Conservation (phyloP, 805 yeast genomes). For the Candida nonsorbophila region DNA sequence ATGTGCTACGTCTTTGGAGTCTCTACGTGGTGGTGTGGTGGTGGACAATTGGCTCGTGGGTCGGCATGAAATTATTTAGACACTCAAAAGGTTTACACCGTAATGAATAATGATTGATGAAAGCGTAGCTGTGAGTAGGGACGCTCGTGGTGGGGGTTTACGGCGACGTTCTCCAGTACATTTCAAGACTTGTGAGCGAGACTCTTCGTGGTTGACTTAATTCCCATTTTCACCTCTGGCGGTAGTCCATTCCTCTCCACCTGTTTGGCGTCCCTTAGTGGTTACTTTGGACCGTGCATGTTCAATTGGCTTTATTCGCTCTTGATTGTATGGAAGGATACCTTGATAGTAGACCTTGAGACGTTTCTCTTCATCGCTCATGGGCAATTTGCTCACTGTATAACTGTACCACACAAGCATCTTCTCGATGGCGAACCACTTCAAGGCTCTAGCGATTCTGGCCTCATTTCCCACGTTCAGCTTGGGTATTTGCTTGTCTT, state of each 20-base stretch:
- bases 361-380: conserved; percentile 7
- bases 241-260: conserved; percentile 70
- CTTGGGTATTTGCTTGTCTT: conserved; percentile 17
- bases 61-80: conserved; percentile 72
- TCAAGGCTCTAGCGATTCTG: conserved; percentile 13
- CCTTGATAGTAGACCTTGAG: conserved; percentile 28
- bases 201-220: too few species aligned
- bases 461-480: too few species aligned
- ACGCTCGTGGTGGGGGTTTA: too few species aligned
- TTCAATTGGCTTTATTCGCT: conserved; percentile 11
- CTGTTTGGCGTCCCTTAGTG: conserved; percentile 63
- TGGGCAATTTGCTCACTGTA: too few species aligned
- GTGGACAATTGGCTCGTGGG: conserved; percentile 77
- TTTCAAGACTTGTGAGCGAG: conserved; percentile 1
- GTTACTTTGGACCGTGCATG: conserved; percentile 8
- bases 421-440: too few species aligned
- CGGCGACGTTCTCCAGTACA: too few species aligned
- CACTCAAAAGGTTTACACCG: conserved; percentile 84
- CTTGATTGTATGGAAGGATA: conserved; percentile 30
- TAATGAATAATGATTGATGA: too few species aligned
- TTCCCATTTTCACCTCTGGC: conserved; percentile 60
- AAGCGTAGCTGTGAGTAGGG: too few species aligned
- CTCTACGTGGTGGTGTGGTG: conserved; percentile 39
- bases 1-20: conserved; percentile 31
- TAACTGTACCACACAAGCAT: too few species aligned